These are phyloP conservation scores for Hypseocharis bilobata DNA, from an alignment of 441 rosid species.

Conservation along the genomic window DNA sequence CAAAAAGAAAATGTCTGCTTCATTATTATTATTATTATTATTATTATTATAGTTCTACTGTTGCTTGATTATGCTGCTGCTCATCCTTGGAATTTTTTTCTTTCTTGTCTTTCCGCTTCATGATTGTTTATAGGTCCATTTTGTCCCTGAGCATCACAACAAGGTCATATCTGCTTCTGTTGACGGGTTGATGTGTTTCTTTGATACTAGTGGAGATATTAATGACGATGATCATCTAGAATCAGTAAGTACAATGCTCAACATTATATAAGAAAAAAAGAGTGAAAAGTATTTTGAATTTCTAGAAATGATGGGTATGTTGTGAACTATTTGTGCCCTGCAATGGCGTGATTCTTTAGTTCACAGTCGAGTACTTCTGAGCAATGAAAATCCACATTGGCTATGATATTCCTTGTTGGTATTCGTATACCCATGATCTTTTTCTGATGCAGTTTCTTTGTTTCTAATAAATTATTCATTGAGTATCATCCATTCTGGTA, in stretches of 20 bases:
- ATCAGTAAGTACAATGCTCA: slow-evolving; percentile 45
- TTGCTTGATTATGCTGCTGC: background rate
- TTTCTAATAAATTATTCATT: too few species aligned
- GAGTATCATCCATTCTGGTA: too few species aligned
- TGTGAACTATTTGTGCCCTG: background rate
- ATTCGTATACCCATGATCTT: too few species aligned
- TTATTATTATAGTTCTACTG: background rate
- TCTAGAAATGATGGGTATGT: background rate
- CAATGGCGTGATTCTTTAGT: background rate
- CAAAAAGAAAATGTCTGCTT: background rate
- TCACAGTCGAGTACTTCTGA: too few species aligned
- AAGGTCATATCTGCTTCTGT: slow-evolving; percentile 78
- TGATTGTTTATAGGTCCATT: slow-evolving; percentile 47
- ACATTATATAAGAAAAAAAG: background rate
- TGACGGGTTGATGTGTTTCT: slow-evolving; percentile 76
- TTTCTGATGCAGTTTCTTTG: too few species aligned
- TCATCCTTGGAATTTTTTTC: background rate
- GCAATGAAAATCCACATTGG: too few species aligned
- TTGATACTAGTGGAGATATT: slow-evolving; percentile 64
- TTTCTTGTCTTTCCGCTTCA: background rate
- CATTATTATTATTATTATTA: too few species aligned
- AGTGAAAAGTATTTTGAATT: too few species aligned
- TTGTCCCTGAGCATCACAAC: slow-evolving; percentile 55
- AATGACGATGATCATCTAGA: slow-evolving; percentile 79
- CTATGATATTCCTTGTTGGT: too few species aligned